Evolutionary conservation across 805 yeast genomes (phyloP), one percentile per base, ranked within the genome.

Genomic region (Komagataella phaffii): DNA sequence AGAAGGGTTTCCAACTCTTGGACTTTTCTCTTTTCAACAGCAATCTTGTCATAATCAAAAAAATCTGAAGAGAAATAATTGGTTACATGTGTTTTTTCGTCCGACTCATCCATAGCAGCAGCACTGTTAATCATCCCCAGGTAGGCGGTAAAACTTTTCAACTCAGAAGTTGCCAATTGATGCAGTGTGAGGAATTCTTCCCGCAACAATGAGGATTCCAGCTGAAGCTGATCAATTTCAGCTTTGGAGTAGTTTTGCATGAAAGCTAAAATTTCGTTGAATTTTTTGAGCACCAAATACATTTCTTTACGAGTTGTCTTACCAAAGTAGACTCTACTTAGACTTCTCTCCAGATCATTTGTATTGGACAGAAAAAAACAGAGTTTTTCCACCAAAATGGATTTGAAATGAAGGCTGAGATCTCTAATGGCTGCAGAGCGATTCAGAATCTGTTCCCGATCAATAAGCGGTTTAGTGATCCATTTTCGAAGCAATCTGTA

Each of bases 381-480:
- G 40, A 1, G 70, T 52, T 14, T 49, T 46, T 67, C 71, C 17
- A 71, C 64, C 53, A 60, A 64, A 44, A 73, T 61, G 4, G 69
- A 62, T 36, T 66, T 69, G 53, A 71, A 71, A 17, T 67, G 64
- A 4, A 63, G 61, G 1, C 67, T 67, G 3, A 82, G 61, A 52
- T 76, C 74, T 19, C 72, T 74, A 4, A 83, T 74, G 0, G 95
- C 88, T 45, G 76, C 76, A 0, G 76, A 66, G 23, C 99, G 72
- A n/a, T 72, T 71, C 52, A 75, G 72, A 2, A 93, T 84, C 7
- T 67, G 66, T 1, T 66, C 71, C 30, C 71, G 67, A 46, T 80
- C 72, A 0, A 78, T 65, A 19, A 90, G 70, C 1, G 99, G 99
- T 54, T 74, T 71, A 1, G 80, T 71, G 0, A 90, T 66, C 99